Percentiles rank a stretch among this genome's conserved stretches.
Evolutionary conservation across 805 yeast genomes (phyloP).

Genomic region (Pichia sporocuriosa): DNA sequence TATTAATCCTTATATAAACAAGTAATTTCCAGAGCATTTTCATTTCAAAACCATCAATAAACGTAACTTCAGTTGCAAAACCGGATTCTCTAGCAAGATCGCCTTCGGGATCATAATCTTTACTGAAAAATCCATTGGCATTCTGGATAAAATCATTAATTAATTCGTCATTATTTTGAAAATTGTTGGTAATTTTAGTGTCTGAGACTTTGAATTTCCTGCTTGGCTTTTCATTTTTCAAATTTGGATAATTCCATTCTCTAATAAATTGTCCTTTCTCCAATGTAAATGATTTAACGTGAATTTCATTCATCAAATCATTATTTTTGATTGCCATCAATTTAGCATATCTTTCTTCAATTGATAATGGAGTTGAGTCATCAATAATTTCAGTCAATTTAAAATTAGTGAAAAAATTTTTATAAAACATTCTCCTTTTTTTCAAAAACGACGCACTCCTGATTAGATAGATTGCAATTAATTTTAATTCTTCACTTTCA

Average conservation of each 20-base stretch:
- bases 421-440: not conserved
- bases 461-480: conserved; percentile 7
- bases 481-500: not conserved
- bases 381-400: conserved; percentile 4
- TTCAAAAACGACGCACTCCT: conserved; percentile 7
- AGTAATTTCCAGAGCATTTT: conserved; percentile 8
- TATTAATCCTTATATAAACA: conserved; percentile 6
- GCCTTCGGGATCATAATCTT: not conserved
- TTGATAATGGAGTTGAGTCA: not conserved
- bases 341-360: conserved; percentile 3
- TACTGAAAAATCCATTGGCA: conserved; percentile 6
- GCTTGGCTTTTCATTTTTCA: not conserved
- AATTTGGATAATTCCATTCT: conserved; percentile 6
- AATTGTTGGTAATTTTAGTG: not conserved
- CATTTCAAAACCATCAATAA: conserved; percentile 3
- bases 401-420: not conserved
- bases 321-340: not conserved
- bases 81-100: not conserved
- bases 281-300: conserved; percentile 2
- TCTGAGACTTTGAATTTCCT: not conserved
- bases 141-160: conserved; percentile 3
- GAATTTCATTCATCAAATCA: conserved; percentile 2
- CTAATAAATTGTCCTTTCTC: conserved; percentile 9
- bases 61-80: not conserved
- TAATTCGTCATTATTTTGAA: conserved; percentile 1